Conservation (phyloP, 2,329 filamentous ascomycete genomes). For the Calonectria honghensis region DNA sequence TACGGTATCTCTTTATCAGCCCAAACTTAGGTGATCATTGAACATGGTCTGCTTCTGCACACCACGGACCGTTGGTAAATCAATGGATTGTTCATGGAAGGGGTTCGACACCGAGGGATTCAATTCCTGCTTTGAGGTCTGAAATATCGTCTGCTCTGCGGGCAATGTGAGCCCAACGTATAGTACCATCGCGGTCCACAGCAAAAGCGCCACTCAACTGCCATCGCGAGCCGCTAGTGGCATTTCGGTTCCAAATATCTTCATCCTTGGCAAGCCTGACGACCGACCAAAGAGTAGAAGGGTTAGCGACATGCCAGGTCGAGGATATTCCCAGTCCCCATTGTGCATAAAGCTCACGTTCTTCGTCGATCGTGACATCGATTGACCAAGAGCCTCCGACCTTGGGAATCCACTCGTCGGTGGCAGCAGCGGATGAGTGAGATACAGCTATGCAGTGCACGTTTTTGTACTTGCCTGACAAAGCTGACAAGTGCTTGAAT, state of each 20-base stretch:
- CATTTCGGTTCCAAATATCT: constrained; percentile 79
- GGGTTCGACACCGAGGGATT: constrained; percentile 51
- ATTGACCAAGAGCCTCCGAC: constrained; percentile 75
- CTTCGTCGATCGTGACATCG: constrained; percentile 75
- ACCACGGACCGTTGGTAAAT: too few relatives aligned
- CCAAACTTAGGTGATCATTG: not conserved
- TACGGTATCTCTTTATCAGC: not conserved
- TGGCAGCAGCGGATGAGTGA: constrained; percentile 72
- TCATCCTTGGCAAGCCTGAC: constrained; percentile 76
- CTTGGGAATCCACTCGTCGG: constrained; percentile 74
- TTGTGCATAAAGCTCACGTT: constrained; percentile 75
- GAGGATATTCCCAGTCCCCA: constrained; percentile 80
- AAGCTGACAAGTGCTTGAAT: constrained; percentile 72
- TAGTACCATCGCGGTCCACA: constrained; percentile 57
- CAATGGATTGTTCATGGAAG: not conserved
- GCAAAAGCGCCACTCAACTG: constrained; percentile 81
- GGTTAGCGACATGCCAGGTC: constrained; percentile 78
- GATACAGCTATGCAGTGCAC: constrained; percentile 78
- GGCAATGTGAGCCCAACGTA: constrained; percentile 58
- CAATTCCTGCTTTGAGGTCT: constrained; percentile 55
- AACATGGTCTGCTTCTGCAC: not conserved
- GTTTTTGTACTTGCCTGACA: constrained; percentile 69
- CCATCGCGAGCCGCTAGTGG: constrained; percentile 81
- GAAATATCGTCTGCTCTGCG: constrained; percentile 58
- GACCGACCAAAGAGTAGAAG: constrained; percentile 73